Evolutionary conservation across 1,284 basidiomycete species (phyloP), one percentile per base, ranked within the genome.

Genomic region (Dichomitus squalens): DNA sequence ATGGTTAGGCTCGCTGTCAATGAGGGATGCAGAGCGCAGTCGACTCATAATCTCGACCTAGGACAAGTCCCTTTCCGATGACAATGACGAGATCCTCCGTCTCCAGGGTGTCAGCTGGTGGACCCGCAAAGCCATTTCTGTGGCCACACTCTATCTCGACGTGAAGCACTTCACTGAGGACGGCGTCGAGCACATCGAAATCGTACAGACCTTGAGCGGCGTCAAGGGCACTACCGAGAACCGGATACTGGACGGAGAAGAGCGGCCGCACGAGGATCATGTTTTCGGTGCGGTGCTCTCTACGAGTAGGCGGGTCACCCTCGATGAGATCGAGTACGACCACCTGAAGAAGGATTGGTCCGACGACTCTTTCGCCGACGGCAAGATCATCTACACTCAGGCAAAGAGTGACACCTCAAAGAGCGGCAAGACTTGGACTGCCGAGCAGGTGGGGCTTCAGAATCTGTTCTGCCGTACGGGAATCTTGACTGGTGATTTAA

Each of bases 21-120:
- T 39, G 21, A 49, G 8, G 39, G 43, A 9, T 7, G 14, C 20
- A n/a, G n/a, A n/a, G n/a, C n/a, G n/a, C n/a, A 4, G 14, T 40
- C 23, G 4, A 41, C 23, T 16, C 12, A 36, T 46, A 40, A 50
- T 7, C 21, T 25, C 7, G n/a, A 29, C 38, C 3, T 57, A 85
- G 84, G 86, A 84, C 73, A 85, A 85, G 71, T 64, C 71, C 3
- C 73, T 87, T 46, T 84, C 81, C 57, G 83, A 82, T 61, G 70
- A 73, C 48, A 79, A 78, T 18, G 86, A 88, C 60, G 75, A 75
- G 48, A 84, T 88, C 57, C 79, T 89, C 27, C 64, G 69, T 34
- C 75, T 85, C 16, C 87, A 88, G 68, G 87, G 86, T 39, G 76
- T 88, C 18, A 66, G 82, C 54, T 88, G 85, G 85, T 60, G 82